A percentile compares a stretch with the other conserved stretches of the same genome.
Evolutionary conservation across 495 filamentous ascomycete species (phyloP).

Genomic region (Trichoderma parareesei): DNA sequence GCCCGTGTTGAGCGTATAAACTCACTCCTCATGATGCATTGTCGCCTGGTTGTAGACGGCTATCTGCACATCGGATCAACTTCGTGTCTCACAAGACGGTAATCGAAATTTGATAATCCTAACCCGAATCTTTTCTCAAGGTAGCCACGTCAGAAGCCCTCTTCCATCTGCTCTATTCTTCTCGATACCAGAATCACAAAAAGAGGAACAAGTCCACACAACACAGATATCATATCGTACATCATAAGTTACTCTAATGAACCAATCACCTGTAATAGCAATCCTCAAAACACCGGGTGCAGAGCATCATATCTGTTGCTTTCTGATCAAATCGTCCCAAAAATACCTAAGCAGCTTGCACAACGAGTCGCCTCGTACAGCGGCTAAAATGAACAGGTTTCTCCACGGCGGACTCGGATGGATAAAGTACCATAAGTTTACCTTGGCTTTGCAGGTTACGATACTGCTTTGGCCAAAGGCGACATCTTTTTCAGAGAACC

Average conservation of each 20-base stretch:
- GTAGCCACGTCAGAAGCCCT: no score
- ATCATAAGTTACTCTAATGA: background rate
- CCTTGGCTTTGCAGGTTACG: background rate
- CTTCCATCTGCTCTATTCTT: no score
- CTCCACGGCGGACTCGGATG: background rate
- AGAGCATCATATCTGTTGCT: background rate
- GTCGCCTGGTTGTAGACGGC: no score
- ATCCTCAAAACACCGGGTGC: background rate
- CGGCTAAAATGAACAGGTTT: background rate
- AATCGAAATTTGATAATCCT: no score
- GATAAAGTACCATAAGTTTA: background rate
- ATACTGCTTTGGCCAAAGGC: background rate
- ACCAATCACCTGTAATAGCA: background rate
- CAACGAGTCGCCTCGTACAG: background rate
- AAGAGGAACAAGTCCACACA: no score
- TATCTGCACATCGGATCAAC: no score
- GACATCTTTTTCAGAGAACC: background rate
- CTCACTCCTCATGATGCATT: background rate
- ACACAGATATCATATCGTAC: background rate
- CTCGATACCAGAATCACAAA: no score
- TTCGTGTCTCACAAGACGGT: no score
- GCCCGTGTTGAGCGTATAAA: slow-evolving; percentile 30
- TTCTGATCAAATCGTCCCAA: background rate
- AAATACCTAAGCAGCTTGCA: background rate
- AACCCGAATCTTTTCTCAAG: no score